These are phyloP conservation scores for Dothidotthia symphoricarpi DNA, from an alignment of 2,329 filamentous ascomycete genomes.

Conservation along the genomic window DNA sequence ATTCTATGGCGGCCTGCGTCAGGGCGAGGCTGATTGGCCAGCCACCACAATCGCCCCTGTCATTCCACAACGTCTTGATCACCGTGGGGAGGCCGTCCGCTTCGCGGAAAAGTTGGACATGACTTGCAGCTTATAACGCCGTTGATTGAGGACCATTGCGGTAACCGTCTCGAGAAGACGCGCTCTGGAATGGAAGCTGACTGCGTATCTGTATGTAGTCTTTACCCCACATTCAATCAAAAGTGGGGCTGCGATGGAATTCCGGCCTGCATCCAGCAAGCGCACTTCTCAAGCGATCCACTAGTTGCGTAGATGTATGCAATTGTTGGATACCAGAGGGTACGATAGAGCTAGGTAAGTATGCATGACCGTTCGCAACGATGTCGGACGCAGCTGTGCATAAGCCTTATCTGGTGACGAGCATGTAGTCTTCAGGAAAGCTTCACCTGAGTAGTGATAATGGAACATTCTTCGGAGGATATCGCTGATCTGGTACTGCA, in stretches of 20 bases:
- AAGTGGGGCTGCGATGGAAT: constrained; percentile 13
- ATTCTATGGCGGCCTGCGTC: constrained; percentile 14
- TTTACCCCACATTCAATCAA: constrained; percentile 16
- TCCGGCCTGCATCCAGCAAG: constrained; percentile 14
- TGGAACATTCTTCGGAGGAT: too few relatives aligned
- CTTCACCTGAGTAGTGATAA: too few relatives aligned
- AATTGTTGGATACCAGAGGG: constrained; percentile 6
- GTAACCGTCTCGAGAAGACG: constrained; percentile 5
- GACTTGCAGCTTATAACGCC: constrained; percentile 9
- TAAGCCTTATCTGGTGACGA: too few relatives aligned
- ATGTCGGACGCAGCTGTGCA: constrained; percentile 7
- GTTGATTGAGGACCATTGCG: constrained; percentile 7
- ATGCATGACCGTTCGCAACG: constrained; percentile 9
- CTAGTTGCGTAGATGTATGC: too few relatives aligned
- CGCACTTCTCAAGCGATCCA: not conserved
- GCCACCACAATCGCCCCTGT: constrained; percentile 1
- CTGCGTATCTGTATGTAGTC: constrained; percentile 14
- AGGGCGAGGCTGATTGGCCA: constrained; percentile 20
- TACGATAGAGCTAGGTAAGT: constrained; percentile 25
- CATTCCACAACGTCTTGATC: constrained; percentile 10
- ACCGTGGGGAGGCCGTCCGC: constrained; percentile 29
- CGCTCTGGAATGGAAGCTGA: constrained; percentile 6
- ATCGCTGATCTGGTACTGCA: too few relatives aligned
- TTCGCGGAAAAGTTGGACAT: constrained; percentile 27
- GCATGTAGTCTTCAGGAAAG: too few relatives aligned